A percentile compares a stretch with the other conserved stretches of the same genome.
phyloP scores from a whole-genome alignment of 176 grass and related monocot genomes.

The Oryza coarctata region DNA sequence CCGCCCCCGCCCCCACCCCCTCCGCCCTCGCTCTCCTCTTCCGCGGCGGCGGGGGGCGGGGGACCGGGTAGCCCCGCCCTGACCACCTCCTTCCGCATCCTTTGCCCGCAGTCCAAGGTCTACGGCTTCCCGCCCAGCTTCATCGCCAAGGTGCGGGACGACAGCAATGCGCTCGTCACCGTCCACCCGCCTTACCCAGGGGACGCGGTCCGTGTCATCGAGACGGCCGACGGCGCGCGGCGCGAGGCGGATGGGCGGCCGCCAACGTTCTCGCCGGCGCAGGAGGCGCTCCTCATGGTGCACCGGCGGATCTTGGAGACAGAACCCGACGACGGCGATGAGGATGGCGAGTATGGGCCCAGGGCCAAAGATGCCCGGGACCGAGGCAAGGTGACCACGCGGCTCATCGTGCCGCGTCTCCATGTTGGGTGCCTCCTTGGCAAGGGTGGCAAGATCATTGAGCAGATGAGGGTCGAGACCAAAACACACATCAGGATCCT shows the following conservation, averaged over 20 bases:
- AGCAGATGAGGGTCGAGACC: conserved; percentile 97
- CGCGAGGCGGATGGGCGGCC: conserved; percentile 73
- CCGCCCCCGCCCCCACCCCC: conserved; percentile 44
- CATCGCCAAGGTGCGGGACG: conserved; percentile 56
- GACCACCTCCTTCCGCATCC: conserved; percentile 85
- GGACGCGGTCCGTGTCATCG: conserved; percentile 68
- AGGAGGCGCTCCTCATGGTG: conserved; percentile 82
- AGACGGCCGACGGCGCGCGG: conserved; percentile 62
- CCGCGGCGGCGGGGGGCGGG: not conserved
- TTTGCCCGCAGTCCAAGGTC: conserved; percentile 76
- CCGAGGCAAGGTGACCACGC: conserved; percentile 66
- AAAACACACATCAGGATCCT: conserved; percentile 98
- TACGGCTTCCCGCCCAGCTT: conserved; percentile 57
- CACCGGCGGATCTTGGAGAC: conserved; percentile 85
- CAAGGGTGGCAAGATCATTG: conserved; percentile 92
- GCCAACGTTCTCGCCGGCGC: conserved; percentile 75
- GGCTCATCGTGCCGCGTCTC: conserved; percentile 71
- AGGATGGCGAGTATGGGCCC: conserved; percentile 55
- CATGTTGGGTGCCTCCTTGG: conserved; percentile 92
- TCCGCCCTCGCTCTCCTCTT: conserved; percentile 14
- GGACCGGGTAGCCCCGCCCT: conserved; percentile 9
- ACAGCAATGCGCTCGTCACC: conserved; percentile 76
- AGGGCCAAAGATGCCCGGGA: conserved; percentile 59
- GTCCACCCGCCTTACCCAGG: conserved; percentile 60
- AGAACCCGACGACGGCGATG: conserved; percentile 57